A percentile compares a stretch with the other conserved stretches of the same genome.
phyloP scores from a whole-genome alignment of 495 filamentous ascomycete species.

The Lophiotrema nucula region DNA sequence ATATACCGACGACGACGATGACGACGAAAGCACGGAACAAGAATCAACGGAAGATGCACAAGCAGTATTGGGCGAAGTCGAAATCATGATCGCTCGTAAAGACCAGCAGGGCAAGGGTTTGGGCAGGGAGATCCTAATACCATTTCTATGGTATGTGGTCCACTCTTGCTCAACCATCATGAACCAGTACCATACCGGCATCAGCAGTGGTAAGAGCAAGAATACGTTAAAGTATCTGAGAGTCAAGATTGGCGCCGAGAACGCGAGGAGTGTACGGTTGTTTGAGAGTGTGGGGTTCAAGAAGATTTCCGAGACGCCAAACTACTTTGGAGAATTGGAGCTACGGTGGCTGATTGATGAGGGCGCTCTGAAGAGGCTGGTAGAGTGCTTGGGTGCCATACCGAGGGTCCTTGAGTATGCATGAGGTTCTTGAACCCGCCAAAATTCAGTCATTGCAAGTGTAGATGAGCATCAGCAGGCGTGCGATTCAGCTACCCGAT shows the following conservation, averaged over 20 bases:
- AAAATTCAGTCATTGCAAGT: no score
- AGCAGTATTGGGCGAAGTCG: constrained; percentile 67
- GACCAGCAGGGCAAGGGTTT: constrained; percentile 60
- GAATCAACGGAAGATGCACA: constrained; percentile 2
- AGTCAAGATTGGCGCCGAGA: constrained; percentile 60
- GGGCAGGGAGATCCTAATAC: constrained; percentile 62
- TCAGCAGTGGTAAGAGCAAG: neutral
- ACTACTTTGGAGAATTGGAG: constrained; percentile 69
- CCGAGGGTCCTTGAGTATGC: constrained; percentile 9
- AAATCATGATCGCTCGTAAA: constrained; percentile 80
- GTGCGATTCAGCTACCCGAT: constrained; percentile 2
- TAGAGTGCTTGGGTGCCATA: constrained; percentile 1
- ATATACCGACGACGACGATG: constrained; percentile 47
- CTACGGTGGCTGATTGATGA: constrained; percentile 41
- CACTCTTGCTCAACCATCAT: constrained; percentile 52
- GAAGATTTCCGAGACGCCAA: constrained; percentile 49
- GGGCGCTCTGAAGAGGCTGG: neutral
- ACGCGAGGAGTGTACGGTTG: constrained; percentile 55
- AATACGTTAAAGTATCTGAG: constrained; percentile 45
- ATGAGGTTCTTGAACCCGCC: no score
- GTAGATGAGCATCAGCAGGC: no score
- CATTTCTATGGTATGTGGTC: constrained; percentile 67
- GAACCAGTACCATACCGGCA: constrained; percentile 51
- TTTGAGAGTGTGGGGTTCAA: constrained; percentile 61
- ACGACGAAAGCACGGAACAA: constrained; percentile 20